phyloP scores from a whole-genome alignment of 768 basidiomycete species.

The Russula emetica region DNA sequence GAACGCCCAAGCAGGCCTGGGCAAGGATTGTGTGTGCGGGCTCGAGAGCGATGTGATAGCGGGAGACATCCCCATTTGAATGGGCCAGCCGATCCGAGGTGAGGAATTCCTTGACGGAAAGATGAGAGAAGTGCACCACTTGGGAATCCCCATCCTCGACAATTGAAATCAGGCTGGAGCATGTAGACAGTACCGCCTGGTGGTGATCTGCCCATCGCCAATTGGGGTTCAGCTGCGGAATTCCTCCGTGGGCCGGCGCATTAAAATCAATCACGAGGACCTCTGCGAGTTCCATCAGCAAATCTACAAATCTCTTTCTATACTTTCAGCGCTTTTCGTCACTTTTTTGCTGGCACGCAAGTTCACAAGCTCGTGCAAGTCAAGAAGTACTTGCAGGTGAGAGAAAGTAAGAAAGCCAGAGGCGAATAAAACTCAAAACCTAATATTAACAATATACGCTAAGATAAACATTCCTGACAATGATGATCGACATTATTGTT shows the following conservation, averaged over 20 bases:
- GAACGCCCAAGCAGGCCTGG: constrained; percentile 1
- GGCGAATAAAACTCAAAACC: too few species aligned
- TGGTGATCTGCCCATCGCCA: constrained; percentile 7
- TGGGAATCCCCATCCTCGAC: background rate
- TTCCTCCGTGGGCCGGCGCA: background rate
- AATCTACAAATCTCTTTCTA: too few species aligned
- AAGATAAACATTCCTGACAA: too few species aligned
- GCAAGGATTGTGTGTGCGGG: constrained; percentile 6
- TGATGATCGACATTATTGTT: too few species aligned
- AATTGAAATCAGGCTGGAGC: constrained; percentile 9
- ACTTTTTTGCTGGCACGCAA: too few species aligned
- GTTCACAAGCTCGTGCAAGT: too few species aligned
- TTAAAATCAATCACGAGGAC: constrained; percentile 19
- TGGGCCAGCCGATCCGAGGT: background rate
- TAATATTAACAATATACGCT: too few species aligned
- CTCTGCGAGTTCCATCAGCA: constrained; percentile 15
- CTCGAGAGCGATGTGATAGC: constrained; percentile 3
- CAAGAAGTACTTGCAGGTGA: too few species aligned
- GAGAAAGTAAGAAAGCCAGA: too few species aligned
- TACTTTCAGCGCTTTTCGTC: too few species aligned
- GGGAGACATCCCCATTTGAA: background rate
- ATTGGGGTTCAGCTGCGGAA: background rate
- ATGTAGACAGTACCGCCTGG: background rate
- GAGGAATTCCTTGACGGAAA: constrained; percentile 13
- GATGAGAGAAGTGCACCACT: constrained; percentile 15